Conservation (phyloP, 2,329 filamentous ascomycete genomes). For the Colletotrichum lupini region DNA sequence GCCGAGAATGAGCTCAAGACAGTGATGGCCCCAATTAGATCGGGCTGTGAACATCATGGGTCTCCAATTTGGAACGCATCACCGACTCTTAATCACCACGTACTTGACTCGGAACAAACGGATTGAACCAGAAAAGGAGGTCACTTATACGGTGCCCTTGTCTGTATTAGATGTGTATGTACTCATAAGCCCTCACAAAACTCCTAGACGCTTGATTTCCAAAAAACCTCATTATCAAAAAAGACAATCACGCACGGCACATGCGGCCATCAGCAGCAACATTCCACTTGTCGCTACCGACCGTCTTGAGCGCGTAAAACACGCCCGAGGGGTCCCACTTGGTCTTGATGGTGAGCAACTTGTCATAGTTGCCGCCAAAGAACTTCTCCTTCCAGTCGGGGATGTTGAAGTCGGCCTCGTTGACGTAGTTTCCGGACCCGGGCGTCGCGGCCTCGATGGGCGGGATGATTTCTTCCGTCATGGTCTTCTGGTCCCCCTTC, state of each 20-base stretch:
- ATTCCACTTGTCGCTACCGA: conserved; percentile 64
- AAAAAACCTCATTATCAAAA: not conserved
- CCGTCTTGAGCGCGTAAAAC: conserved; percentile 59
- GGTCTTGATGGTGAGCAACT: conserved; percentile 57
- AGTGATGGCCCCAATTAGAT: not conserved
- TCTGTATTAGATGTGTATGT: not conserved
- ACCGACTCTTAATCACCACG: not conserved
- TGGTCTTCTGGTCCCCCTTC: conserved; percentile 30
- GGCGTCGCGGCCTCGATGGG: conserved; percentile 45
- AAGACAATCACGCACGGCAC: conserved; percentile 43
- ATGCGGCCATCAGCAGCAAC: conserved; percentile 52
- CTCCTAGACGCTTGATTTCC: not conserved
- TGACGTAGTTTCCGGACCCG: conserved; percentile 58
- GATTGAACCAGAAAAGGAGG: not conserved
- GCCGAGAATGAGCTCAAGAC: not conserved
- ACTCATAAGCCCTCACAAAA: not conserved
- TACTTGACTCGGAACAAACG: not conserved
- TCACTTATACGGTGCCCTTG: not conserved
- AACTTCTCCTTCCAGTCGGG: conserved; percentile 57
- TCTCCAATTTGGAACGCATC: not conserved
- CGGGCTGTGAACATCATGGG: not conserved
- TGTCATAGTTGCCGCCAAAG: conserved; percentile 58
- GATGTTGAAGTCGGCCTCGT: conserved; percentile 63
- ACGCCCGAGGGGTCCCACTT: conserved; percentile 59
- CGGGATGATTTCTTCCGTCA: conserved; percentile 36